Evolutionary conservation across 2,329 filamentous ascomycete genomes (phyloP).

Genomic region (Delphinella strobiligena): DNA sequence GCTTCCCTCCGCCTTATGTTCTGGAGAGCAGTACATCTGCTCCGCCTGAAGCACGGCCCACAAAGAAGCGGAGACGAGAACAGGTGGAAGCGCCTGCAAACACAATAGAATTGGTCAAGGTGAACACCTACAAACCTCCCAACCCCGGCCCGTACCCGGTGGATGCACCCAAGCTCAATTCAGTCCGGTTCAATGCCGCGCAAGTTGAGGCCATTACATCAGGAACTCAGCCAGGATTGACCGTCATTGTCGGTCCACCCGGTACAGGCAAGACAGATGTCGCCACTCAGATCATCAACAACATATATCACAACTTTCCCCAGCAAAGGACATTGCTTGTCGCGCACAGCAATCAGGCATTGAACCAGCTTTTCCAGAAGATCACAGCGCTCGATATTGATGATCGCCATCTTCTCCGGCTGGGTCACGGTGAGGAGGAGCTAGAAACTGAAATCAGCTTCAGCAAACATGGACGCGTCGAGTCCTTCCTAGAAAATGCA

Average conservation of each 20-base stretch:
- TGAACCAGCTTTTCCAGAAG: constrained; percentile 96
- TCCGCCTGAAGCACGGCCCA: constrained; percentile 41
- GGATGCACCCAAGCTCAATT: constrained; percentile 71
- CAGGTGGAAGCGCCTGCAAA: constrained; percentile 52
- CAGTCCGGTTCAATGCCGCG: constrained; percentile 76
- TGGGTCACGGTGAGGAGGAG: constrained; percentile 93
- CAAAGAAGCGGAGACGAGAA: constrained; percentile 81
- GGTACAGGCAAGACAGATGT: constrained; percentile 99
- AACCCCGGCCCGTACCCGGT: constrained; percentile 84
- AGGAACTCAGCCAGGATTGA: constrained; percentile 86
- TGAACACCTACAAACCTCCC: constrained; percentile 79
- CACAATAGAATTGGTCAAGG: constrained; percentile 57
- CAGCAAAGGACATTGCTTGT: constrained; percentile 82
- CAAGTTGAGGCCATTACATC: constrained; percentile 90
- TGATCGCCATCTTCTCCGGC: constrained; percentile 77
- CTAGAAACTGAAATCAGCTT: constrained; percentile 76
- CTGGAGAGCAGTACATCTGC: constrained; percentile 46
- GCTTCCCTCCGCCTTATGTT: constrained; percentile 80
- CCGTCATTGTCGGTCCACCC: constrained; percentile 85
- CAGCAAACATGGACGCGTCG: constrained; percentile 87
- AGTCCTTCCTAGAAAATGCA: constrained; percentile 86
- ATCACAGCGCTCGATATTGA: constrained; percentile 96
- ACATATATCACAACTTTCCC: constrained; percentile 97
- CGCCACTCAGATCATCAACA: constrained; percentile 95
- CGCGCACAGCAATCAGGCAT: constrained; percentile 92